A percentile compares a stretch with the other conserved stretches of the same genome.
phyloP scores from a whole-genome alignment of 139 green algal genomes.

The Picochlorum sp. region DNA sequence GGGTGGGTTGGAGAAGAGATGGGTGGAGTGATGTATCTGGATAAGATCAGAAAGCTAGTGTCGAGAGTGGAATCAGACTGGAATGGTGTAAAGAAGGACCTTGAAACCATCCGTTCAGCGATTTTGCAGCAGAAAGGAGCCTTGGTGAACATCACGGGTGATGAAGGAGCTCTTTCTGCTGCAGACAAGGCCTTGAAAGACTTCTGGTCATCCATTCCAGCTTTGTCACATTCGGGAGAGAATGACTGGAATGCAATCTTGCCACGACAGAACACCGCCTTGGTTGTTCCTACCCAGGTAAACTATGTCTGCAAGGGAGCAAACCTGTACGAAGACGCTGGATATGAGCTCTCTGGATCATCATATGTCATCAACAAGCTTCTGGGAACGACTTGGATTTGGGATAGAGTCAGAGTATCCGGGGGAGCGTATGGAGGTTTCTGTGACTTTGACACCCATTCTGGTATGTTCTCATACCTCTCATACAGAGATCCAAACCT shows the following conservation, averaged over 20 bases:
- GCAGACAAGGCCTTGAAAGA: conserved; percentile 40
- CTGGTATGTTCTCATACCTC: conserved; percentile 82
- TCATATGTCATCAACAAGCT: conserved; percentile 95
- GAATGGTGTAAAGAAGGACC: conserved; percentile 60
- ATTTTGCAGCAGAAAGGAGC: conserved; percentile 72
- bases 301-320: conserved; percentile 98
- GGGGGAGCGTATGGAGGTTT: conserved; percentile 97
- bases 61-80: conserved; percentile 84
- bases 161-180: conserved; percentile 63
- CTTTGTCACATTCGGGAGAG: conserved; percentile 5
- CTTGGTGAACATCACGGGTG: conserved; percentile 92
- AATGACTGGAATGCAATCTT: conserved; percentile 36
- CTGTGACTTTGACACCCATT: conserved; percentile 93
- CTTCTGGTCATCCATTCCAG: conserved; percentile 77
- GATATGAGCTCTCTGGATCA: conserved; percentile 82
- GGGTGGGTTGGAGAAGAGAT: conserved; percentile 82
- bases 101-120: conserved; percentile 42
- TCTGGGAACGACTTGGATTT: conserved; percentile 92
- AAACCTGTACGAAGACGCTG: conserved; percentile 90
- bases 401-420: conserved; percentile 76
- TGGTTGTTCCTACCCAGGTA: conserved; percentile 95
- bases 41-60: conserved; percentile 76
- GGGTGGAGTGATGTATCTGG: conserved; percentile 81
- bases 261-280: conserved; percentile 67
- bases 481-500: conserved; percentile 97